Evolutionary conservation across 192 early-diverging fungal species (phyloP).

Genomic region (Gonapodya prolifera): DNA sequence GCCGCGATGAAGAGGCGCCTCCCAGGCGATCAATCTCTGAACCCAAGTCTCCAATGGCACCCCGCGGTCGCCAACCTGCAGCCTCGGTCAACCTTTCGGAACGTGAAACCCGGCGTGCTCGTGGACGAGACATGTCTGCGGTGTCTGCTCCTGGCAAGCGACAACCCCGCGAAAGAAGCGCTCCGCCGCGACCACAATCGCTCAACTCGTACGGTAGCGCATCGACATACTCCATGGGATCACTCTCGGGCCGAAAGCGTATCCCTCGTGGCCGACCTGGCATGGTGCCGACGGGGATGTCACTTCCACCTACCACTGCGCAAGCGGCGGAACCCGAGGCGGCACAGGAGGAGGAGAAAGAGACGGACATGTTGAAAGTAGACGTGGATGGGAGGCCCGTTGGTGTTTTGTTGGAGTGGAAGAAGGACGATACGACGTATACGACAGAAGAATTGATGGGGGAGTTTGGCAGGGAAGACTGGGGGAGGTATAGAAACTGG

Average conservation of each 20-base stretch:
- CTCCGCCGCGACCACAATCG: not conserved
- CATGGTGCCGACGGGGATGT: not conserved
- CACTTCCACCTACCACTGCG: not conserved
- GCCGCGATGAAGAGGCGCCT: not conserved
- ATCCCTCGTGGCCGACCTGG: not conserved
- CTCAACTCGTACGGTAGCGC: not conserved
- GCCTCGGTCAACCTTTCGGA: not conserved
- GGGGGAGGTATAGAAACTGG: not conserved
- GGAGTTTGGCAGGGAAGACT: not conserved
- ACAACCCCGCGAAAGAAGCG: not conserved
- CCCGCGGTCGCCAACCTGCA: not conserved
- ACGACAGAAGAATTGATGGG: not conserved
- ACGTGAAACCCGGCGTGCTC: not conserved
- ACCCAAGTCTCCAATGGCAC: not conserved
- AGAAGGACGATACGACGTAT: not conserved
- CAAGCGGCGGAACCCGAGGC: not conserved
- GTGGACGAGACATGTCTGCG: not conserved
- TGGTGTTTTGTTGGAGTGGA: not conserved
- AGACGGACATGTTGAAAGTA: not conserved
- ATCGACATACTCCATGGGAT: not conserved
- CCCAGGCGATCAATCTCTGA: not conserved
- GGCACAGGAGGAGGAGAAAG: not conserved
- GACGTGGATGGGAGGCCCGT: not conserved
- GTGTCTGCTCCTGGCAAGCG: not conserved
- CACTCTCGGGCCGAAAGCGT: not conserved